Conservation (phyloP, 805 yeast species). For the Wickerhamomyces ciferrii region DNA sequence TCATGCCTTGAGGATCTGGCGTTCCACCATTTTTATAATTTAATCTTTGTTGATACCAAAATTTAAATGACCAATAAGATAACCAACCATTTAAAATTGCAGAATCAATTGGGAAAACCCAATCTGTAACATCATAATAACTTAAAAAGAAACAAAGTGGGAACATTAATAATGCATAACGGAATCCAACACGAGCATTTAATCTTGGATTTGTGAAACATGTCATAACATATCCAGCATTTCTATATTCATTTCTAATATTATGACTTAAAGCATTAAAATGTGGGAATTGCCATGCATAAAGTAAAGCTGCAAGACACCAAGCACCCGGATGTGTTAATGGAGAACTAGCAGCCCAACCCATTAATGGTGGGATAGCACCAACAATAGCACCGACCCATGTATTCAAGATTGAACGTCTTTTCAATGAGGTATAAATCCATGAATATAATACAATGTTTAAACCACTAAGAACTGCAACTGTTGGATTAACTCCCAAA, state of each 20-base stretch:
- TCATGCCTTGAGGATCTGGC: conserved; percentile 51
- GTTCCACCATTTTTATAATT: conserved; percentile 41
- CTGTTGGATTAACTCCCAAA: conserved; percentile 81
- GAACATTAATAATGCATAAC: conserved; percentile 90
- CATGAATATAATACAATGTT: conserved; percentile 86
- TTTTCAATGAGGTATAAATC: conserved; percentile 85
- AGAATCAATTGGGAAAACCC: conserved; percentile 76
- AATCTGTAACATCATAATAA: conserved; percentile 78
- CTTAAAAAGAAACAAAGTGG: conserved; percentile 84
- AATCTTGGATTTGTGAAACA: conserved; percentile 88
- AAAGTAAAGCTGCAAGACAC: conserved; percentile 84
- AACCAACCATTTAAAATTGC: conserved; percentile 83
- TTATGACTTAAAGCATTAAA: conserved; percentile 89
- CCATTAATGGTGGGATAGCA: conserved; percentile 98
- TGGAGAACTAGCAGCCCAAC: conserved; percentile 93
- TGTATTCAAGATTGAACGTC: conserved; percentile 81
- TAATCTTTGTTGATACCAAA: conserved; percentile 77
- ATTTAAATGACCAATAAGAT: conserved; percentile 68
- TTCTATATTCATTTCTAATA: conserved; percentile 79
- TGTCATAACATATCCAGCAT: conserved; percentile 97
- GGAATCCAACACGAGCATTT: conserved; percentile 88
- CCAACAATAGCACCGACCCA: conserved; percentile 99
- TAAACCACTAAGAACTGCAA: conserved; percentile 71
- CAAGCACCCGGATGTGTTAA: conserved; percentile 87
- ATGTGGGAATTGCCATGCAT: conserved; percentile 99